Base-by-base conservation (phyloP, 1,284 basidiomycete species). In the Fomitopsis palustris region DNA sequence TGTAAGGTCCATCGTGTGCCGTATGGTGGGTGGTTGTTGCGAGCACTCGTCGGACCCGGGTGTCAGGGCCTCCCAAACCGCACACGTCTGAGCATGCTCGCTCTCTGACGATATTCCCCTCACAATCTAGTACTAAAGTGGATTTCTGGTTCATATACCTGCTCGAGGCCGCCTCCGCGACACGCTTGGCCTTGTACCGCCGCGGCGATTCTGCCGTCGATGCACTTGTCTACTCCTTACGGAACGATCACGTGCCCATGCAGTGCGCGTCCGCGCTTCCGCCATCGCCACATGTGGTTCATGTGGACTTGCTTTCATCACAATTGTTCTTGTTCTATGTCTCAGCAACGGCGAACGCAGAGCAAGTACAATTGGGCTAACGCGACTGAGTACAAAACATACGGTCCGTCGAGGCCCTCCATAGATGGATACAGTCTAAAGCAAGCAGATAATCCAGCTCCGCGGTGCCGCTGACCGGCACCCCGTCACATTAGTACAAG, bases 201-300 rank as follows among this genome's bases (percentile, higher is more conserved):
- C 5, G 35, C 35, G 8, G 35, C 5, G 35, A 37, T 42, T n/a
- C 39, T 2, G 10, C 4, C 2, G 37, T 41, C 37, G 33, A 29
- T 27, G 29, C 29, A 2, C 29, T 35, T 29, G 31, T 19, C 38
- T 27, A n/a, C 16, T 16, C 19, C 39, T 25, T 14, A 12, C 27
- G 41, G 54, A 55, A 55, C 54, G 54, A 23, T 55, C 54, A 55
- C 54, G 54, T 55, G 54, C 54, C 8, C 3, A 21, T 5, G 29
- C 16, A 5, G 16, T 52, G 33, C 54, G 54, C 54, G 54, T 33
- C 29, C 29, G 21, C 42, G 39, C 25, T 27, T 27, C 10, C 41
- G 19, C 41, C 41, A 10, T 7, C n/a, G 19, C 41, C 41, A n/a
- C 7, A 21, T 43, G 8, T 37, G 8, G 8, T 37, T n/a, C n/a